Percentiles rank a stretch among this genome's conserved stretches.
Evolutionary conservation across 306 rosid species (phyloP).

Genomic region (Morella rubra): DNA sequence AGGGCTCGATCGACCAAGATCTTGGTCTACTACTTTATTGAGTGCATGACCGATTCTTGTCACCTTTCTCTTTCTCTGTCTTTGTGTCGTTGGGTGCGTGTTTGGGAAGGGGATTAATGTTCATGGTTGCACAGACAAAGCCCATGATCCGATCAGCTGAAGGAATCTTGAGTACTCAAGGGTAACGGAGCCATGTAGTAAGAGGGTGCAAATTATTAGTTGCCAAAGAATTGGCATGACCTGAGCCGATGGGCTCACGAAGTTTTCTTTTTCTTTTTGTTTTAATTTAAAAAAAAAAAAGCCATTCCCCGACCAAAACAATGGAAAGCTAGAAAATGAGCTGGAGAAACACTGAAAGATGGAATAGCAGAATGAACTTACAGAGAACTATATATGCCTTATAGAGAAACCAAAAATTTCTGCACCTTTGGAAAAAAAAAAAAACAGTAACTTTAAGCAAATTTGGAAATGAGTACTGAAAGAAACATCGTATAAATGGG

Average conservation of each 20-base stretch:
- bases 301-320: slow-evolving; percentile 2
- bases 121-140: background rate
- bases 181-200: background rate
- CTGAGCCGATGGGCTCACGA: too few relatives aligned
- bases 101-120: background rate
- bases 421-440: background rate
- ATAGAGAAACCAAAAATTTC: background rate
- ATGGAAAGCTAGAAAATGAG: slow-evolving; percentile 4
- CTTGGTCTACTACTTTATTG: background rate
- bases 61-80: background rate
- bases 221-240: too few relatives aligned
- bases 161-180: background rate
- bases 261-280: too few relatives aligned
- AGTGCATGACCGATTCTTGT: background rate
- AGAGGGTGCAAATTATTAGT: too few relatives aligned
- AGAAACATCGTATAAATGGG: background rate
- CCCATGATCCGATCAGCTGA: background rate
- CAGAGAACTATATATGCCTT: background rate
- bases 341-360: slow-evolving; percentile 11
- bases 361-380: slow-evolving; percentile 7
- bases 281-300: background rate
- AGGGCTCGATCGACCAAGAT: background rate
- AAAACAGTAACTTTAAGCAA: background rate
- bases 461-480: background rate
- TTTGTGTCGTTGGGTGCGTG: background rate